A percentile compares a stretch with the other conserved stretches of the same genome.
Conservation (phyloP, 2,329 filamentous ascomycete genomes). For the Ophiostoma triangulosporum region DNA sequence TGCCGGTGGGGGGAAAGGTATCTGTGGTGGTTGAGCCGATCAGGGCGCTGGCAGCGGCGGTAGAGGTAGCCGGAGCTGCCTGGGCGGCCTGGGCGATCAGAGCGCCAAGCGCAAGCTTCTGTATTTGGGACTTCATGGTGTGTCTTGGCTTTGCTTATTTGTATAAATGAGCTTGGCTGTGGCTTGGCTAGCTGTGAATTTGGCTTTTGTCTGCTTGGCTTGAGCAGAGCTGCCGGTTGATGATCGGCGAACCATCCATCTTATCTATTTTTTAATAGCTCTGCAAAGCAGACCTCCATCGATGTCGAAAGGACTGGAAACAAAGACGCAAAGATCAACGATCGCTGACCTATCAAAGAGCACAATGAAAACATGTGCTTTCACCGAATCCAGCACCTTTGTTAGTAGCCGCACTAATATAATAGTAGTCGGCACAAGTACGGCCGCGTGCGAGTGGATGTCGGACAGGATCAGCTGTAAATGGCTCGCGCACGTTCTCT, state of each 20-base stretch:
- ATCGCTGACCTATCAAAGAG: not conserved
- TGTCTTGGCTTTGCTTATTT: not conserved
- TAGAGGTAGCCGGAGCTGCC: not conserved
- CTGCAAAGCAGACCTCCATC: not conserved
- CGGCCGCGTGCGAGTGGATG: not conserved
- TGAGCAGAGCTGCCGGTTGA: not conserved
- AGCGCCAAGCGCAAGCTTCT: not conserved
- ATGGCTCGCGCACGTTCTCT: not conserved
- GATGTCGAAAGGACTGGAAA: not conserved
- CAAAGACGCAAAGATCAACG: not conserved
- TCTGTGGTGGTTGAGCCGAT: not conserved
- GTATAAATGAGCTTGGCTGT: not conserved
- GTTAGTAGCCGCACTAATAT: not conserved
- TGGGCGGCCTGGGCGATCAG: not conserved
- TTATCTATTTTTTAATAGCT: not conserved
- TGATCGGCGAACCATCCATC: not conserved
- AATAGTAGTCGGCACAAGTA: not conserved
- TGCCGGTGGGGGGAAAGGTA: not conserved
- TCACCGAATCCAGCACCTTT: not conserved
- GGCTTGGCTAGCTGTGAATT: not conserved
- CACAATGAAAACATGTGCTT: not conserved
- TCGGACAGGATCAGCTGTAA: not conserved
- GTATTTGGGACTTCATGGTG: not conserved
- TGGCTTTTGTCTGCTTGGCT: not conserved
- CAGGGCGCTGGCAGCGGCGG: not conserved